These are phyloP conservation scores for Phytophthora crassamura DNA, from an alignment of 352 stramenopile species.

Conservation along the genomic window DNA sequence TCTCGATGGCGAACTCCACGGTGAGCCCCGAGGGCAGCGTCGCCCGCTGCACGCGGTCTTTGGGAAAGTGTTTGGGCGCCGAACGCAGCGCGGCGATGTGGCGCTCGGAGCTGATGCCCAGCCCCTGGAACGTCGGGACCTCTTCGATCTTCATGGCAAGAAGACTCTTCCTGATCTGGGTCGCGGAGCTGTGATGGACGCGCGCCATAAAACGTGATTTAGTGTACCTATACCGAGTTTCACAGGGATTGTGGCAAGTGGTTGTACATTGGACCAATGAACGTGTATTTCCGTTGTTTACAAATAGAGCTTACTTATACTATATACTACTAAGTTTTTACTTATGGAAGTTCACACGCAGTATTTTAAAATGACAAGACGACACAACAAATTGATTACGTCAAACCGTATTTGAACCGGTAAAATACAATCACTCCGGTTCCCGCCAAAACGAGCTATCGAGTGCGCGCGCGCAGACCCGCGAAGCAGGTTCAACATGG, in stretches of 20 bases:
- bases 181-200: not conserved
- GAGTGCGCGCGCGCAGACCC: not conserved
- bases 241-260: too few species aligned
- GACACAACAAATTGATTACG: too few species aligned
- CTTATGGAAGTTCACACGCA: too few species aligned
- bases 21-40: constrained; percentile 36
- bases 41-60: constrained; percentile 26
- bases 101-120: constrained; percentile 36
- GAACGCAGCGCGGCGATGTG: constrained; percentile 47
- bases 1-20: constrained; percentile 41
- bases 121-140: constrained; percentile 20
- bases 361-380: too few species aligned
- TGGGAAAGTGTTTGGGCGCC: constrained; percentile 38
- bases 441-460: constrained; percentile 8
- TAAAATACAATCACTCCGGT: constrained; percentile 22
- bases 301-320: too few species aligned
- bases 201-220: not conserved
- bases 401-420: not conserved
- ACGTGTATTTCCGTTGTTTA: too few species aligned
- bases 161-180: not conserved
- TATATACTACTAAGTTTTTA: too few species aligned
- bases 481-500: constrained; percentile 34
- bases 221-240: too few species aligned
- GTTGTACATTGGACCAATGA: too few species aligned
- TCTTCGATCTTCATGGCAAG: constrained; percentile 28